phyloP scores from a whole-genome alignment of 1,284 basidiomycete species.

The Rhodotorula sp. region DNA sequence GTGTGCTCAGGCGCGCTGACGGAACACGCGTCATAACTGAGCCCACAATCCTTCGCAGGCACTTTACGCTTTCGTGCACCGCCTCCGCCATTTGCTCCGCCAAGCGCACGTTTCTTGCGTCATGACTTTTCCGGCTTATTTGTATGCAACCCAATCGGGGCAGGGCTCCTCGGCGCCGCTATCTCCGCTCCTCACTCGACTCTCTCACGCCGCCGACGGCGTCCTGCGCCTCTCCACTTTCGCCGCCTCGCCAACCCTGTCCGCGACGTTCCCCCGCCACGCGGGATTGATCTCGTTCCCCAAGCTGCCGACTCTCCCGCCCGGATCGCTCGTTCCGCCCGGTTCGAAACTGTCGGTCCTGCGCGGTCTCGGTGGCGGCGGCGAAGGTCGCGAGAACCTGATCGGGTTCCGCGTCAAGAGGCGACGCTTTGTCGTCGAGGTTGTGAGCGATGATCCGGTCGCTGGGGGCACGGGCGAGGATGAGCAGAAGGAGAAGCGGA shows the following conservation, averaged over 20 bases:
- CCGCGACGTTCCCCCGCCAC: conserved; percentile 70
- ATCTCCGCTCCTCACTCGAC: conserved; percentile 69
- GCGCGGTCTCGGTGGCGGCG: conserved; percentile 59
- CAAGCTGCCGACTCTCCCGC: conserved; percentile 58
- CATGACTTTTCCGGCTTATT: conserved; percentile 60
- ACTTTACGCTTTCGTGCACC: conserved; percentile 66
- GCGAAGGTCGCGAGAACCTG: conserved; percentile 68
- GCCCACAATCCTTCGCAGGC: conserved; percentile 4
- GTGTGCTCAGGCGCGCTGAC: too few relatives aligned
- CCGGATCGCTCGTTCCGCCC: conserved; percentile 64
- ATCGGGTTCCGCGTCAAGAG: conserved; percentile 90
- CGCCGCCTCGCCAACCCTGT: conserved; percentile 65
- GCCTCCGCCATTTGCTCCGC: conserved; percentile 60
- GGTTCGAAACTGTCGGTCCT: conserved; percentile 73
- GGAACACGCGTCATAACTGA: neutral
- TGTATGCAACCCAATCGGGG: conserved; percentile 52
- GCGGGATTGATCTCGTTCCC: conserved; percentile 78
- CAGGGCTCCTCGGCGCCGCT: conserved; percentile 65
- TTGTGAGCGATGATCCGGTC: conserved; percentile 81
- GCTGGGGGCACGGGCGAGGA: conserved; percentile 33
- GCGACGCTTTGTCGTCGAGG: conserved; percentile 83
- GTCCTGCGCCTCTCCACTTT: conserved; percentile 74
- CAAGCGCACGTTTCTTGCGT: conserved; percentile 60
- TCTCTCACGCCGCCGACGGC: conserved; percentile 76
- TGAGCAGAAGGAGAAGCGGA: conserved; percentile 38